Base-by-base conservation (phyloP, 768 basidiomycete genomes). In the Artomyces pyxidatus region DNA sequence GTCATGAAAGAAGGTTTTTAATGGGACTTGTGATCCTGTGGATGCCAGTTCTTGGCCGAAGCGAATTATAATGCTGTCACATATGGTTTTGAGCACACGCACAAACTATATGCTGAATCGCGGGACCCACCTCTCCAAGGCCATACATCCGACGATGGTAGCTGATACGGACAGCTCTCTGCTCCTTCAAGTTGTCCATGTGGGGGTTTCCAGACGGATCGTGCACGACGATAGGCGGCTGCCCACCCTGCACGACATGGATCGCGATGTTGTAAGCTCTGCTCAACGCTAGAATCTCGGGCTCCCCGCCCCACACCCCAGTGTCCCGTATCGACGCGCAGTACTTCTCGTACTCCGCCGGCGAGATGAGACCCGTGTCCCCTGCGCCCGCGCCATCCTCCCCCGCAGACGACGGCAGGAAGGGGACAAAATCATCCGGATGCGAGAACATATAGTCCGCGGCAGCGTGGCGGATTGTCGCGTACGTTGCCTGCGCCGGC, bases 251-350 rank as follows among this genome's bases (percentile, higher is more conserved):
- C 11, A 98, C 74, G 46, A 99, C 87, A 62, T 95, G 85, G 42
- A 99, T 93, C 0, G 93, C 85, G 32, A 94, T 69, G 47, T 82
- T 76, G 64, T 78, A 97, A 26, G 81, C 80, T 44, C 84, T 74
- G 61, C 85, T 84, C 14, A 98, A 71, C 3, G 96, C 96, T 57
- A 87, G 74, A 27, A 99, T 92, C 74, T 98, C 96, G 6, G 92
- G 94, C 68, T 98, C 93, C 29, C 96, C 95, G 42, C 96, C 96
- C 96, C 96, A 98, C 26, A 82, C 77, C n/a, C 81, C 84, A 21
- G 92, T 94, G 62, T 85, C 75, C 37, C 81, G 81, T 25, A 99
- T 82, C 10, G 75, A 72, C 48, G 68, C 65, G 62, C 93, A 96
- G 63, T 99, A 98, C 47, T 69, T 68, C 43, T 76, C 68, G 58